A percentile compares a stretch with the other conserved stretches of the same genome.
Conservation (phyloP, 2,329 filamentous ascomycete species). For the Hymenotorrendiella dingleyae region DNA sequence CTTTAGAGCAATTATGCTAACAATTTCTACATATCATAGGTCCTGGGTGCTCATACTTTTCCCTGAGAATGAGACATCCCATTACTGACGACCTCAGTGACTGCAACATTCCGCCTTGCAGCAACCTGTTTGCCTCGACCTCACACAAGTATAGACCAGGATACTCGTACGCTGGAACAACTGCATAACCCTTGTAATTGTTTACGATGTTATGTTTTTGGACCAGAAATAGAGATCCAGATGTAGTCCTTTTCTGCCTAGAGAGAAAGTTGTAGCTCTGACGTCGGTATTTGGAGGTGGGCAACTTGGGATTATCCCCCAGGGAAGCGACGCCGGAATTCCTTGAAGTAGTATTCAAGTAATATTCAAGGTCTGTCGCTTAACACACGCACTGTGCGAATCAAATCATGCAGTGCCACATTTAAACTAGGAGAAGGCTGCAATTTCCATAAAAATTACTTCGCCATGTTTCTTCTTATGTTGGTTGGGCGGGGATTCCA, state of each 20-base stretch:
- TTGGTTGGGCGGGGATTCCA: no score
- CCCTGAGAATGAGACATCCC: no score
- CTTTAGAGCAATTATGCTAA: background rate
- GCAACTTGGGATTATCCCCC: background rate
- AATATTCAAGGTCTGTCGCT: no score
- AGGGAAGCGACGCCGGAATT: no score
- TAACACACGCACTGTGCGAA: no score
- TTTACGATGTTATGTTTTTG: background rate
- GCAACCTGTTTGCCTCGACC: background rate
- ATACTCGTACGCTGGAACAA: background rate
- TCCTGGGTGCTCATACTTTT: background rate
- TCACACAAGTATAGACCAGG: background rate
- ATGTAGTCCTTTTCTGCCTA: background rate
- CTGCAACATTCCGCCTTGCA: background rate
- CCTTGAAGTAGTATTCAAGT: no score
- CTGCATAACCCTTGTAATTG: background rate
- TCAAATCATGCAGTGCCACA: no score
- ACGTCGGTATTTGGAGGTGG: background rate
- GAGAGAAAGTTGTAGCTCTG: background rate
- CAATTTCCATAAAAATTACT: no score
- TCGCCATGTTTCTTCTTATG: no score
- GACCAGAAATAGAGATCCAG: background rate
- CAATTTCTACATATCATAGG: background rate
- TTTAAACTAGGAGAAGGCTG: no score
- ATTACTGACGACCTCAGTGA: no score